Evolutionary conservation across 257 asterid species (phyloP).

Genomic region (Primulina tabacum): DNA sequence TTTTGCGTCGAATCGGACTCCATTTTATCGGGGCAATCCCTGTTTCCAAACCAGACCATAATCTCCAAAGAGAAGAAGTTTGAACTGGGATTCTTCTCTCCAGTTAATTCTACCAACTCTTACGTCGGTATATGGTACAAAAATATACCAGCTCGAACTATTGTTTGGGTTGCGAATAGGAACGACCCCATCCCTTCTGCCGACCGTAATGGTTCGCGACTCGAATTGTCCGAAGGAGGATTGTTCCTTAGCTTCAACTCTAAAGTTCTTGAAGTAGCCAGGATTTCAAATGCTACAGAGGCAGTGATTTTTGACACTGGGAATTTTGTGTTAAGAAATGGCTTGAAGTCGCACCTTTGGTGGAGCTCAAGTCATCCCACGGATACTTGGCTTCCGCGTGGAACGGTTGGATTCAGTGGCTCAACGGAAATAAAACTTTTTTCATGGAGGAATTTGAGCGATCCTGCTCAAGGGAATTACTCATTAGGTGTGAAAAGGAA

Average conservation of each 20-base stretch:
- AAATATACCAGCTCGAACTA: conserved; percentile 30
- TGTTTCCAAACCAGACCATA: conserved; percentile 25
- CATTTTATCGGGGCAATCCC: conserved; percentile 26
- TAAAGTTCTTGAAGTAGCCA: background rate
- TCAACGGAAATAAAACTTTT: conserved; percentile 4
- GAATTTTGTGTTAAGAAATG: conserved; percentile 34
- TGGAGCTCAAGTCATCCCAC: conserved; percentile 56
- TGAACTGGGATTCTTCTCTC: conserved; percentile 38
- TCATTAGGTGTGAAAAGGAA: conserved; percentile 31
- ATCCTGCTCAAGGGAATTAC: conserved; percentile 36
- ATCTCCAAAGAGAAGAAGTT: conserved; percentile 31
- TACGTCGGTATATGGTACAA: conserved; percentile 50
- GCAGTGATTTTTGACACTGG: conserved; percentile 39
- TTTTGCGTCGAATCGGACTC: conserved; percentile 25
- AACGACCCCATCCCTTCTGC: conserved; percentile 22
- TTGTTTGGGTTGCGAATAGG: conserved; percentile 53
- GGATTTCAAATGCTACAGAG: conserved; percentile 17
- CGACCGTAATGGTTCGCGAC: background rate
- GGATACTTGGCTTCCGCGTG: conserved; percentile 46
- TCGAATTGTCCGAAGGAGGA: conserved; percentile 24
- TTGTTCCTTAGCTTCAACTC: conserved; percentile 15
- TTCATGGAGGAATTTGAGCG: conserved; percentile 43
- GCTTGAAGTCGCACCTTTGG: conserved; percentile 27
- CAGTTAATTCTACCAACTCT: conserved; percentile 18
- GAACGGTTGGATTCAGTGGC: conserved; percentile 29